Conservation (phyloP, 2,329 filamentous ascomycete genomes). For the Penicillium sp. region DNA sequence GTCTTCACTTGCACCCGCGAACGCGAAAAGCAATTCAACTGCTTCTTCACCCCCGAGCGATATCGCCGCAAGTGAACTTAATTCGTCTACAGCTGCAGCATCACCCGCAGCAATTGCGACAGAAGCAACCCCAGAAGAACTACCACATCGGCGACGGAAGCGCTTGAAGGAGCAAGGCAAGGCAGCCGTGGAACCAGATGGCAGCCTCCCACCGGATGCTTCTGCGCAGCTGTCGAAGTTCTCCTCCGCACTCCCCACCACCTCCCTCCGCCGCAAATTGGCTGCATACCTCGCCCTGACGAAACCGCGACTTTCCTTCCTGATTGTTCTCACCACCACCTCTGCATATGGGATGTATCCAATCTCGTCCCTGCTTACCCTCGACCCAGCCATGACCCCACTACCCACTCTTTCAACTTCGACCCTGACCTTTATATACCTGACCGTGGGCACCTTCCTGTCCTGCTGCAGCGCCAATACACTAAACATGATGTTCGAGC, state of each 20-base stretch:
- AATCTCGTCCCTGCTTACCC: slow-evolving; percentile 79
- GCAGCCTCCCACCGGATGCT: slow-evolving; percentile 56
- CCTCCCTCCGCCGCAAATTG: slow-evolving; percentile 63
- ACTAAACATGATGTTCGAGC: slow-evolving; percentile 96
- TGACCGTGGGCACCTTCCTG: slow-evolving; percentile 83
- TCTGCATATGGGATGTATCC: slow-evolving; percentile 91
- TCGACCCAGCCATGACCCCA: slow-evolving; percentile 66
- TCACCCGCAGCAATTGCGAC: slow-evolving; percentile 20
- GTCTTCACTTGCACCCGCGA: slow-evolving; percentile 28
- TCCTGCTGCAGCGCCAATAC: slow-evolving; percentile 91
- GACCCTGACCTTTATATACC: slow-evolving; percentile 85
- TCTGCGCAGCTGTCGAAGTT: slow-evolving; percentile 60
- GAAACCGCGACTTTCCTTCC: slow-evolving; percentile 90
- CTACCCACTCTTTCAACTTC: slow-evolving; percentile 65
- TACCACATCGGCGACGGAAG: slow-evolving; percentile 46
- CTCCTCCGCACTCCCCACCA: slow-evolving; percentile 56
- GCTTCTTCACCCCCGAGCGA: slow-evolving; percentile 12
- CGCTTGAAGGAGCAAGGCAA: slow-evolving; percentile 38
- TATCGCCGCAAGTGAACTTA: slow-evolving; percentile 16
- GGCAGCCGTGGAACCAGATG: slow-evolving; percentile 26
- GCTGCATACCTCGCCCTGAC: slow-evolving; percentile 85
- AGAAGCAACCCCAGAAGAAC: slow-evolving; percentile 29
- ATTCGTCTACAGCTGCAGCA: slow-evolving; percentile 11
- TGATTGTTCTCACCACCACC: slow-evolving; percentile 88
- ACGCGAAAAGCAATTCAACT: slow-evolving; percentile 14